Conservation (phyloP, 78 protist species). For the Pirum gemmata region DNA sequence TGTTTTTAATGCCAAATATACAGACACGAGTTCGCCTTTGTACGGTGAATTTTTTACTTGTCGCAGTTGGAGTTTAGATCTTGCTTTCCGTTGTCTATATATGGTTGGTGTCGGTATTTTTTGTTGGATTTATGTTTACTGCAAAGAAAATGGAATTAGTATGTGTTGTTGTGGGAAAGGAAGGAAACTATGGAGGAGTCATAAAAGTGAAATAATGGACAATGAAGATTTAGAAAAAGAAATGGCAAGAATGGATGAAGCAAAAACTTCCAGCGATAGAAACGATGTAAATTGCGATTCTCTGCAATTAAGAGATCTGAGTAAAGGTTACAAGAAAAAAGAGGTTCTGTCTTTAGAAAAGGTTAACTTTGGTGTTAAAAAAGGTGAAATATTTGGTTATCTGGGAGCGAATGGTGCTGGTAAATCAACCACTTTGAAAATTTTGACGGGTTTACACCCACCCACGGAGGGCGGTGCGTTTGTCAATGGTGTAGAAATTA, state of each 20-base stretch:
- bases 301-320: too few species aligned
- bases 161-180: background rate
- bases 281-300: background rate
- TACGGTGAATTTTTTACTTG: background rate
- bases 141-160: background rate
- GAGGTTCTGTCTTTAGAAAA: too few species aligned
- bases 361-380: too few species aligned
- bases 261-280: background rate
- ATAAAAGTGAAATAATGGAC: background rate
- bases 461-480: too few species aligned
- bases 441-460: slow-evolving; percentile 47
- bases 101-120: background rate
- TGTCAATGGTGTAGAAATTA: too few species aligned
- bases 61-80: background rate
- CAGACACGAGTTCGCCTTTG: background rate
- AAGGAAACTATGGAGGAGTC: background rate
- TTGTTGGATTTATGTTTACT: background rate
- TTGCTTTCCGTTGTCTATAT: background rate
- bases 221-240: background rate
- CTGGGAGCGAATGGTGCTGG: slow-evolving; percentile 93
- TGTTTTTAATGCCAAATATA: too few species aligned
- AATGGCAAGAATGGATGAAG: background rate
- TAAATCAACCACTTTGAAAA: slow-evolving; percentile 71
- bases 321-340: too few species aligned
- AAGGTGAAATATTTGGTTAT: too few species aligned